phyloP scores from a whole-genome alignment of 2,329 filamentous ascomycete species.

The Pseudogymnoascus sp. region DNA sequence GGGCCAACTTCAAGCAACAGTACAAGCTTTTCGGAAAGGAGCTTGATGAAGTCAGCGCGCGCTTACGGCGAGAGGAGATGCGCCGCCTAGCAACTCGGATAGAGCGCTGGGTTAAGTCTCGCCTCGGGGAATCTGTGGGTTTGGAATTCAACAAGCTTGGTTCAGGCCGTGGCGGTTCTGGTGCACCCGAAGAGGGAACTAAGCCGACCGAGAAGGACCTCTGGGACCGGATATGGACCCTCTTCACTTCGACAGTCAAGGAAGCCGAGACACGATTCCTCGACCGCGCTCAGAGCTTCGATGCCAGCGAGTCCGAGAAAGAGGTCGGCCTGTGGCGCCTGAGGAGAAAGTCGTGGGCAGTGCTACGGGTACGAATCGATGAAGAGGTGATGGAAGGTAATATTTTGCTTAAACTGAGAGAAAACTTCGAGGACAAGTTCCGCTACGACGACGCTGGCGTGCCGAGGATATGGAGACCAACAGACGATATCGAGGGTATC shows the following conservation, averaged over 20 bases:
- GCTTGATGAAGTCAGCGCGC: constrained; percentile 76
- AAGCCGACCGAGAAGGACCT: constrained; percentile 76
- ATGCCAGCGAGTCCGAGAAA: constrained; percentile 85
- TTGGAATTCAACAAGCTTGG: constrained; percentile 95
- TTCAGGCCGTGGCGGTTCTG: constrained; percentile 73
- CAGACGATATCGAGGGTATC: constrained; percentile 91
- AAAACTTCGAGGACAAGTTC: constrained; percentile 99
- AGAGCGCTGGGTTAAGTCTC: constrained; percentile 87
- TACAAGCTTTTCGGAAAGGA: constrained; percentile 78
- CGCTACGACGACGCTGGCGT: constrained; percentile 93
- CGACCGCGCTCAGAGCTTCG: constrained; percentile 84
- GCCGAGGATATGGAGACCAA: constrained; percentile 91
- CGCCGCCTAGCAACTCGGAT: constrained; percentile 80
- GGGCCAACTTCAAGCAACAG: constrained; percentile 82
- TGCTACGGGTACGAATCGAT: constrained; percentile 81
- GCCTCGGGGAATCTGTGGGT: constrained; percentile 78
- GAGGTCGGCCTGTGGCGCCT: constrained; percentile 88
- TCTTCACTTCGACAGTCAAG: constrained; percentile 73
- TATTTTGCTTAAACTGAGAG: constrained; percentile 84
- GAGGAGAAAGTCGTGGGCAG: constrained; percentile 89
- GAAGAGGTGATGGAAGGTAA: constrained; percentile 99
- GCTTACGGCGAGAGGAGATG: constrained; percentile 92
- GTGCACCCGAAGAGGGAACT: constrained; percentile 69
- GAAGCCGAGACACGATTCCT: constrained; percentile 82
- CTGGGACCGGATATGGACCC: constrained; percentile 91